Percentiles rank a stretch among this genome's conserved stretches.
Conservation (phyloP, 2,329 filamentous ascomycete species). For the Sporothrix variecibatus region DNA sequence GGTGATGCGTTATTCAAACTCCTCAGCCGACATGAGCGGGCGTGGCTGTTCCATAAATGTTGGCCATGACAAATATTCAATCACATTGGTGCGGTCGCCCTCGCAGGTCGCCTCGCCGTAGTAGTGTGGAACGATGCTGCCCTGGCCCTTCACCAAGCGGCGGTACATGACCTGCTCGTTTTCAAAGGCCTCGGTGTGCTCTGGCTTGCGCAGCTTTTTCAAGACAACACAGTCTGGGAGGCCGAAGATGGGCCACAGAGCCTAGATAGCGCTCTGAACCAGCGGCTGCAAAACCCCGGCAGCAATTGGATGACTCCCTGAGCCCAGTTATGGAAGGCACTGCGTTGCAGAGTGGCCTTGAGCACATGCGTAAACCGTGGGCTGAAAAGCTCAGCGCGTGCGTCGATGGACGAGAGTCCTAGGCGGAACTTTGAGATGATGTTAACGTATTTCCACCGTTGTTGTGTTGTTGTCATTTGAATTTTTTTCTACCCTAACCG, state of each 20-base stretch:
- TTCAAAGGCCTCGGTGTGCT: neutral
- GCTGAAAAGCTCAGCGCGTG: neutral
- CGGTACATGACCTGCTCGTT: neutral
- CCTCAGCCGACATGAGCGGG: neutral
- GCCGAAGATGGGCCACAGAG: neutral
- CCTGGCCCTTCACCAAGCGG: neutral
- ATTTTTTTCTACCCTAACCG: no score
- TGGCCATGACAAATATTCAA: conserved; percentile 1
- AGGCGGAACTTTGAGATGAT: neutral
- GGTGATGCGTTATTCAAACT: neutral
- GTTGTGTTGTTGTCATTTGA: no score
- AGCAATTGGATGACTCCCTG: neutral
- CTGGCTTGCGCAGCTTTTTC: conserved; percentile 3
- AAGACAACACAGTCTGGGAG: neutral
- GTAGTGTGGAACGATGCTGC: neutral
- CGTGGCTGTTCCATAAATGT: conserved; percentile 28
- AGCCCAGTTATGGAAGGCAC: neutral
- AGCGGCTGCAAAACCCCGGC: neutral
- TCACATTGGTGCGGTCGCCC: neutral
- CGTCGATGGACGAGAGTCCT: neutral
- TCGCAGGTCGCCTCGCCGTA: neutral
- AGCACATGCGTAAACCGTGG: neutral
- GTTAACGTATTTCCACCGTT: no score
- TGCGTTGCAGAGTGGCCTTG: neutral
- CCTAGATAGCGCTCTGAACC: neutral